Conservation (phyloP, 2,329 filamentous ascomycete species). For the Chrysosporium keratinophilum region DNA sequence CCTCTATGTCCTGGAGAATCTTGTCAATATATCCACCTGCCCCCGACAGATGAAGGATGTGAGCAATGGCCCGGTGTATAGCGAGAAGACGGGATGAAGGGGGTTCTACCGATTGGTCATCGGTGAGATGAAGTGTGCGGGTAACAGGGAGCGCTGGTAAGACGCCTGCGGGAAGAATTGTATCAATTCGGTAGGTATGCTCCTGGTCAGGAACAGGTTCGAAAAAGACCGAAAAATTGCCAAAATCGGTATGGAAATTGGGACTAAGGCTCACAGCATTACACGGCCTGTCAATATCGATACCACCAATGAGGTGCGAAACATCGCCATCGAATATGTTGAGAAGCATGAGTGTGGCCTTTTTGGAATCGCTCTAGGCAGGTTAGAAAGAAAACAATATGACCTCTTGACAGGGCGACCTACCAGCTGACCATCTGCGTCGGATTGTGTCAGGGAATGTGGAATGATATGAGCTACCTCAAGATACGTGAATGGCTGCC, state of each 20-base stretch:
- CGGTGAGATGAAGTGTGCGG: conserved; percentile 18
- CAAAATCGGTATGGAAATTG: conserved; percentile 24
- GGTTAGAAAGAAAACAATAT: not conserved
- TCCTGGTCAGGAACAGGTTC: conserved; percentile 7
- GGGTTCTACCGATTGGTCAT: conserved; percentile 23
- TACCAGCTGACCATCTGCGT: not conserved
- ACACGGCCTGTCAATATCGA: conserved; percentile 31
- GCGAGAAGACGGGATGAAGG: conserved; percentile 19
- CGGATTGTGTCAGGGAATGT: not conserved
- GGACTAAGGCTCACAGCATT: conserved; percentile 33
- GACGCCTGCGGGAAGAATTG: not conserved
- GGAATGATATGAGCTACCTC: conserved; percentile 1
- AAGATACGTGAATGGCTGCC: not conserved
- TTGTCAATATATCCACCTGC: too few species aligned
- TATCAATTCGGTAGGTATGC: conserved; percentile 6
- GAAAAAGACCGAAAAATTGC: conserved; percentile 16
- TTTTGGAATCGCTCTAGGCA: conserved; percentile 21
- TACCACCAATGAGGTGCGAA: conserved; percentile 29
- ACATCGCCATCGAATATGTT: conserved; percentile 36
- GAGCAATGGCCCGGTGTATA: conserved; percentile 17
- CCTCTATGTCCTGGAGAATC: too few species aligned
- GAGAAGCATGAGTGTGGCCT: conserved; percentile 29
- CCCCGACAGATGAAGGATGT: conserved; percentile 14
- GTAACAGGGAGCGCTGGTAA: not conserved
- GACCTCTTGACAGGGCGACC: not conserved